These are phyloP conservation scores for Penicillium decumbens DNA, from an alignment of 2,329 filamentous ascomycete genomes.

Conservation along the genomic window DNA sequence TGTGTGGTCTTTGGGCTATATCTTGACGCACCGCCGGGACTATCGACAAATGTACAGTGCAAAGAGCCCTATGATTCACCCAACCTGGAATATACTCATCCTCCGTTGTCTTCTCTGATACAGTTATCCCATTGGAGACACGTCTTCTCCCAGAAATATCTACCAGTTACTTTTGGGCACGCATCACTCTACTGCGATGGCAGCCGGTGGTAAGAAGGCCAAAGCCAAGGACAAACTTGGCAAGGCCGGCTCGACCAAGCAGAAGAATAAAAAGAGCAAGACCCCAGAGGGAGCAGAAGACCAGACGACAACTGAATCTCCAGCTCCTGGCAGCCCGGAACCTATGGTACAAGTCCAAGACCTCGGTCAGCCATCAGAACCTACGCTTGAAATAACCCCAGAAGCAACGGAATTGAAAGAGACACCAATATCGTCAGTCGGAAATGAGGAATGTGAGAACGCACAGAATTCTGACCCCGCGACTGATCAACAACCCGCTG, in stretches of 20 bases:
- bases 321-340: conserved; percentile 19
- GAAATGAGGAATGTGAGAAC: conserved; percentile 8
- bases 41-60: conserved; percentile 30
- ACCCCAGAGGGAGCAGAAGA: conserved; percentile 26
- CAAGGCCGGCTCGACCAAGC: conserved; percentile 26
- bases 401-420: conserved; percentile 3
- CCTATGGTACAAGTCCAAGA: conserved; percentile 20
- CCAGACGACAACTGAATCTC: conserved; percentile 25
- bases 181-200: conserved; percentile 29
- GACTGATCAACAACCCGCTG: conserved; percentile 15
- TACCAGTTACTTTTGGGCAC: conserved; percentile 28
- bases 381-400: conserved; percentile 4
- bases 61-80: conserved; percentile 24
- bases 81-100: conserved; percentile 29
- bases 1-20: conserved; percentile 28
- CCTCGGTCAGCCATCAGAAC: conserved; percentile 12
- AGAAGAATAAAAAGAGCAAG: conserved; percentile 36
- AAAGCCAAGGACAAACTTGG: conserved; percentile 27
- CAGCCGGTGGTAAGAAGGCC: conserved; percentile 27
- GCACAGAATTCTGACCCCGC: conserved; percentile 6
- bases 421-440: conserved; percentile 2
- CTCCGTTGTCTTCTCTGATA: conserved; percentile 13
- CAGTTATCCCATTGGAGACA: conserved; percentile 32
- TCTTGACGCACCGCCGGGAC: conserved; percentile 27
- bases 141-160: conserved; percentile 22